A percentile compares a stretch with the other conserved stretches of the same genome.
These are phyloP conservation scores for Pelargonium nanum DNA, from an alignment of 345 rosid genomes.

Conservation along the genomic window DNA sequence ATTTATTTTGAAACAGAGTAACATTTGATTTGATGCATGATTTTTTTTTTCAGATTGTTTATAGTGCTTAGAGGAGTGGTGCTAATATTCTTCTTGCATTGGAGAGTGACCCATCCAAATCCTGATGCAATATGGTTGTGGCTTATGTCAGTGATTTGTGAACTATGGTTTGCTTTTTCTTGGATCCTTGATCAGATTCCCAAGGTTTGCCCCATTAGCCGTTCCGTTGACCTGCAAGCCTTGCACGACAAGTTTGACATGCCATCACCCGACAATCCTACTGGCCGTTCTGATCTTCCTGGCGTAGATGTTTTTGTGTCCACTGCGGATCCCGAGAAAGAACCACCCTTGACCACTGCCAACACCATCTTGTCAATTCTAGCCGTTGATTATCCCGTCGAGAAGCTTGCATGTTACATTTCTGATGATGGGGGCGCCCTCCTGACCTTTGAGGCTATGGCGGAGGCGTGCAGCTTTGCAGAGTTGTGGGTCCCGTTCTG, in stretches of 20 bases:
- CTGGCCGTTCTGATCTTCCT: constrained; percentile 87
- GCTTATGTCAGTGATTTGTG: constrained; percentile 73
- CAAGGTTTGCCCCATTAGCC: constrained; percentile 67
- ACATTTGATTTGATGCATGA: no score
- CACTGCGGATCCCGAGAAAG: constrained; percentile 93
- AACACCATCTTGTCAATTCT: constrained; percentile 83
- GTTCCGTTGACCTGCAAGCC: constrained; percentile 71
- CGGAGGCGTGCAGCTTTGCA: constrained; percentile 92
- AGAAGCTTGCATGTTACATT: constrained; percentile 67
- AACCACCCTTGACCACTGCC: constrained; percentile 80
- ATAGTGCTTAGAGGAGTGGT: constrained; percentile 49
- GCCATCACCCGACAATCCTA: constrained; percentile 84
- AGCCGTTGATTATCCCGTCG: constrained; percentile 83
- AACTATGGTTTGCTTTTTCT: constrained; percentile 86
- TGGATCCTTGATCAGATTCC: constrained; percentile 94
- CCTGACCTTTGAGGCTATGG: constrained; percentile 92
- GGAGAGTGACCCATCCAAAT: constrained; percentile 74
- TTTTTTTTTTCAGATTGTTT: constrained; percentile 31
- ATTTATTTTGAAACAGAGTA: no score
- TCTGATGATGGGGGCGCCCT: constrained; percentile 98
- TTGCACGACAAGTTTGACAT: constrained; percentile 78
- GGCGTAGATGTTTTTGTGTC: constrained; percentile 82
- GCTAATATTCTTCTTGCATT: constrained; percentile 60
- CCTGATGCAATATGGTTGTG: constrained; percentile 82
- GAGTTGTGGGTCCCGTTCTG: constrained; percentile 95